Percentiles rank a stretch among this genome's conserved stretches.
Evolutionary conservation across 2,329 filamentous ascomycete species (phyloP).

Genomic region (Penicillium capsulatum): DNA sequence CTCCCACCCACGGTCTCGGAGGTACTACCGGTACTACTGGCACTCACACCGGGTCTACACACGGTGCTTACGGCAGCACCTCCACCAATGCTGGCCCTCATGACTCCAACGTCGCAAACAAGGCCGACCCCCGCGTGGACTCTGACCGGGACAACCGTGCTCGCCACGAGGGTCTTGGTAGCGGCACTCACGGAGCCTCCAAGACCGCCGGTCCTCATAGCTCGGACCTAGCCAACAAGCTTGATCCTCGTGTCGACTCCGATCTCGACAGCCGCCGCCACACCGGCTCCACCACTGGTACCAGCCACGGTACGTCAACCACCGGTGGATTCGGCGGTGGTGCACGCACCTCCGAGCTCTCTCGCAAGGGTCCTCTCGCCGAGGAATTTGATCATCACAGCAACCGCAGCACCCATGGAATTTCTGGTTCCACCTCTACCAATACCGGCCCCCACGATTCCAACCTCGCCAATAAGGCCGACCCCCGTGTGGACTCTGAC

Average conservation of each 20-base stretch:
- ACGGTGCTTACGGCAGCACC: too few relatives aligned
- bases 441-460: conserved; percentile 8
- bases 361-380: neutral
- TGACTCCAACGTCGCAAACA: conserved; percentile 3
- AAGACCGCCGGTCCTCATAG: conserved; percentile 16
- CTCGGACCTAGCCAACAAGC: conserved; percentile 16
- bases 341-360: neutral
- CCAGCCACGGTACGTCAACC: too few relatives aligned
- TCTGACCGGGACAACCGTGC: conserved; percentile 1
- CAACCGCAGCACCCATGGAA: neutral
- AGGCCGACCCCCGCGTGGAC: conserved; percentile 7
- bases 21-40: neutral
- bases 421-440: neutral
- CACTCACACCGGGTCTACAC: too few relatives aligned
- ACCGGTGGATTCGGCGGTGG: too few relatives aligned
- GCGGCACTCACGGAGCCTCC: neutral
- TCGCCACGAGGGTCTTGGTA: neutral
- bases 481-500: conserved; percentile 8
- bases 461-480: conserved; percentile 5
- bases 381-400: neutral
- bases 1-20: neutral
- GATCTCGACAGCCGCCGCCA: conserved; percentile 16
- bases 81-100: conserved; percentile 1
- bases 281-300: too few relatives aligned
- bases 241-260: conserved; percentile 22